These are phyloP conservation scores for button mushroom (Agaricus bisporus) DNA, from an alignment of 768 basidiomycete species.

Conservation along the genomic window DNA sequence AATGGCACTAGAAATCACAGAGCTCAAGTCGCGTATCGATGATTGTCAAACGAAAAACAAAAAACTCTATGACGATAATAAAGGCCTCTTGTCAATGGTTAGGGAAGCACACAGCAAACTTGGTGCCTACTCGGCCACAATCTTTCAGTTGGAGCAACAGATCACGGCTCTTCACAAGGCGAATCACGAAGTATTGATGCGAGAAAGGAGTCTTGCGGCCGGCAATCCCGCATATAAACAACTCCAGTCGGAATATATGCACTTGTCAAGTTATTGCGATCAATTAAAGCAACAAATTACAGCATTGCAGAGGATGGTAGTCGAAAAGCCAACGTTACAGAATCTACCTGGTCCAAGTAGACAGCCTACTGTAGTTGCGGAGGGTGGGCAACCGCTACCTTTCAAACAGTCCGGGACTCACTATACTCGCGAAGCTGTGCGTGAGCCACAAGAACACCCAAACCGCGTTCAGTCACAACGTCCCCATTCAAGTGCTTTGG, in stretches of 20 bases:
- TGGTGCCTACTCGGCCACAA: conserved; percentile 14
- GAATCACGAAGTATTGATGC: conserved; percentile 2
- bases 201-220: conserved; percentile 1
- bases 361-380: neutral
- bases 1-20: conserved; percentile 30
- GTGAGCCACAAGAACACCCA: conserved; percentile 6
- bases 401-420: neutral
- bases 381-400: neutral
- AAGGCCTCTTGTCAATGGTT: conserved; percentile 20
- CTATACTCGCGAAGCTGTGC: neutral
- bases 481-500: neutral
- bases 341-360: neutral
- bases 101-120: conserved; percentile 17
- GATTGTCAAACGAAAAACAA: conserved; percentile 30
- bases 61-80: conserved; percentile 35
- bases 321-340: neutral
- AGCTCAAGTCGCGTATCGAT: conserved; percentile 24
- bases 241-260: conserved; percentile 6
- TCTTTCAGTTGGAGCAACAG: conserved; percentile 9
- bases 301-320: neutral
- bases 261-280: neutral
- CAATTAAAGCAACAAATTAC: neutral
- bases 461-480: neutral
- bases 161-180: neutral
- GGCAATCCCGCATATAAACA: conserved; percentile 7